phyloP scores from a whole-genome alignment of 352 stramenopile genomes.

The Paralagenidium karlingii region DNA sequence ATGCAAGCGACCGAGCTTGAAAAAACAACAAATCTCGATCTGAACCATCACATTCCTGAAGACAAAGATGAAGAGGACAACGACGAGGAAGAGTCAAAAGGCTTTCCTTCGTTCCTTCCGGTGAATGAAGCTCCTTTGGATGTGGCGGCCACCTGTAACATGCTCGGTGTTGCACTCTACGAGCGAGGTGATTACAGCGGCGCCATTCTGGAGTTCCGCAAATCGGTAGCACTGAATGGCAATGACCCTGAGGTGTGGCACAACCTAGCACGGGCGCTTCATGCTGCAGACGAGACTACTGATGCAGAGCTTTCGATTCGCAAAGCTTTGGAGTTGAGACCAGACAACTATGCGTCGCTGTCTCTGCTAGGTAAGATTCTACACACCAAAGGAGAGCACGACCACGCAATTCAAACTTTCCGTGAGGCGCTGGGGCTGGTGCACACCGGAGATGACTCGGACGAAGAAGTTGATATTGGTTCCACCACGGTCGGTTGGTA shows the following conservation, averaged over 20 bases:
- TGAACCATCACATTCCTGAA: slow-evolving; percentile 32
- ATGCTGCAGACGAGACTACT: slow-evolving; percentile 32
- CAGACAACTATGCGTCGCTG: slow-evolving; percentile 48
- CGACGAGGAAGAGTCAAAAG: slow-evolving; percentile 9
- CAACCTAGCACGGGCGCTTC: slow-evolving; percentile 50
- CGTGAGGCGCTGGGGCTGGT: slow-evolving; percentile 59
- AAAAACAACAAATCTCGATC: slow-evolving; percentile 51
- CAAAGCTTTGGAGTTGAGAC: slow-evolving; percentile 29
- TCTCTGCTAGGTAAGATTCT: slow-evolving; percentile 77
- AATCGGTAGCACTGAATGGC: slow-evolving; percentile 50
- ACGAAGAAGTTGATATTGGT: slow-evolving; percentile 55
- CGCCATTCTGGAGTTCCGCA: slow-evolving; percentile 54
- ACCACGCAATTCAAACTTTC: slow-evolving; percentile 64
- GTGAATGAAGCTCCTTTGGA: slow-evolving; percentile 43
- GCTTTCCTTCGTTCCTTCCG: too few species aligned
- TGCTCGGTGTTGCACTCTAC: slow-evolving; percentile 50
- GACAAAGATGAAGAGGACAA: slow-evolving; percentile 22
- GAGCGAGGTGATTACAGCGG: slow-evolving; percentile 47
- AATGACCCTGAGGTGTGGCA: slow-evolving; percentile 65
- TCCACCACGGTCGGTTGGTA: slow-evolving; percentile 74
- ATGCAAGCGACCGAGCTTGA: slow-evolving; percentile 21
- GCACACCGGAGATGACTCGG: slow-evolving; percentile 48
- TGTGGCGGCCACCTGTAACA: slow-evolving; percentile 55
- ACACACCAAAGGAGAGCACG: slow-evolving; percentile 63
- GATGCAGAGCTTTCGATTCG: slow-evolving; percentile 58